Conservation (phyloP, 441 rosid genomes). For the Populus hybrid region DNA sequence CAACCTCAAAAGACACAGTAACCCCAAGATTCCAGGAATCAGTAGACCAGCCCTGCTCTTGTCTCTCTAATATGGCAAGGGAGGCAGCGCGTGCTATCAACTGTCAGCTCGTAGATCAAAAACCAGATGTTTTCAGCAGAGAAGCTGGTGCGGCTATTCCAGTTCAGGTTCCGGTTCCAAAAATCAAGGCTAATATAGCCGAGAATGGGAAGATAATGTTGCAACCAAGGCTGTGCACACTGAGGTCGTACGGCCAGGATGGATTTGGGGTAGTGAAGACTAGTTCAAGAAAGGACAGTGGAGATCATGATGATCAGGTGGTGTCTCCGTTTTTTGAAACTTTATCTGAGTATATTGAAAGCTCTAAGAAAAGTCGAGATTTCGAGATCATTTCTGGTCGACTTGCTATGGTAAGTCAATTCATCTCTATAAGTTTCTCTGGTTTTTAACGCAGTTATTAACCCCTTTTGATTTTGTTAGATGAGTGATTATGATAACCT, state of each 20-base stretch:
- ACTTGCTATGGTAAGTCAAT: constrained; percentile 64
- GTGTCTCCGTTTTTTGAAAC: constrained; percentile 67
- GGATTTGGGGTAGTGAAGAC: constrained; percentile 43
- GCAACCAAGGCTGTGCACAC: constrained; percentile 80
- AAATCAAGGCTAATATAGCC: constrained; percentile 24
- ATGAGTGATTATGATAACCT: not conserved
- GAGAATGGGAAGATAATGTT: constrained; percentile 59
- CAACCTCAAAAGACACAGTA: not conserved
- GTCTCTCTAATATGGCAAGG: constrained; percentile 6
- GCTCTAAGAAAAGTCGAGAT: constrained; percentile 78
- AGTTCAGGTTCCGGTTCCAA: constrained; percentile 15
- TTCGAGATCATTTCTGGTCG: constrained; percentile 89
- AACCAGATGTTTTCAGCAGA: constrained; percentile 22
- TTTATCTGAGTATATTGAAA: constrained; percentile 80
- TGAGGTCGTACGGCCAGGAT: constrained; percentile 83
- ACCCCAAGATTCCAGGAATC: not conserved
- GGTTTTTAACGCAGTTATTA: not conserved
- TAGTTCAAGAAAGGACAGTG: constrained; percentile 19
- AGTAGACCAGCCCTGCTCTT: not conserved
- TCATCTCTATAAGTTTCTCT: not conserved
- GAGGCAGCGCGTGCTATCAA: constrained; percentile 9
- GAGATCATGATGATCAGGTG: constrained; percentile 20
- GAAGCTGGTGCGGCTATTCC: constrained; percentile 14
- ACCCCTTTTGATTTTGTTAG: not conserved
- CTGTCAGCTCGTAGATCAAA: not conserved